Evolutionary conservation across 768 basidiomycete genomes (phyloP).

Genomic region (Fistulinella prunicolor): DNA sequence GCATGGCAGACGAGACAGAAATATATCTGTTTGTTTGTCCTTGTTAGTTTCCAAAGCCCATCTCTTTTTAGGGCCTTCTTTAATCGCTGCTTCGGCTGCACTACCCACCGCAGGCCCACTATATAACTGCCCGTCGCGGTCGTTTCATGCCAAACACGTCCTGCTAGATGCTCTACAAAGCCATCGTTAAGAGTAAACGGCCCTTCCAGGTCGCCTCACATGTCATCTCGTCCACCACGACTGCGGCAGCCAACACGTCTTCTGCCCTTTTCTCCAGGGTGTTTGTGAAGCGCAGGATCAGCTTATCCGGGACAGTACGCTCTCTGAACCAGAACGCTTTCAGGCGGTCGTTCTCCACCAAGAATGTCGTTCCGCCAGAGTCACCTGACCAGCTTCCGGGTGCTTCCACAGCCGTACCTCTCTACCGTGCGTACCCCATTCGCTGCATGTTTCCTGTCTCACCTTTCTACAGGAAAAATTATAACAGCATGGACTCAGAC

Average conservation of each 20-base stretch:
- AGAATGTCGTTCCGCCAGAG: conserved; percentile 32
- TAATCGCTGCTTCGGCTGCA: background rate
- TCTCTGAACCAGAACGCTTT: conserved; percentile 26
- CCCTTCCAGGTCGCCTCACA: conserved; percentile 56
- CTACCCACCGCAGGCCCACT: background rate
- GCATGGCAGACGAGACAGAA: background rate
- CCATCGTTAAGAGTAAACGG: conserved; percentile 43
- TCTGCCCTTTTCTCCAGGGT: conserved; percentile 31
- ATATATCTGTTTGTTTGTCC: conserved; percentile 18
- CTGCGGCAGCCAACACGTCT: conserved; percentile 31
- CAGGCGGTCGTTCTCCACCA: conserved; percentile 25
- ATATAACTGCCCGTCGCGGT: conserved; percentile 6
- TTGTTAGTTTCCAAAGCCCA: conserved; percentile 23
- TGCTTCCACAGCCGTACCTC: conserved; percentile 36
- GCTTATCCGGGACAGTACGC: conserved; percentile 31
- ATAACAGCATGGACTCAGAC: conserved; percentile 81
- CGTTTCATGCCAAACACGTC: conserved; percentile 16
- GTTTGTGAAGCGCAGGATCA: conserved; percentile 32
- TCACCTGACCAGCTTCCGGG: conserved; percentile 45
- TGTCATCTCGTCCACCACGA: conserved; percentile 28
- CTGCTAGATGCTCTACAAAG: conserved; percentile 31
- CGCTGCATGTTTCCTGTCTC: conserved; percentile 2
- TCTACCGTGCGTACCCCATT: conserved; percentile 40
- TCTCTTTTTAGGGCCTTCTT: conserved; percentile 10
- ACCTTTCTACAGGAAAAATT: conserved; percentile 47